Evolutionary conservation across 208 protist genomes (phyloP).

Genomic region (Wallacemonas sp.): DNA sequence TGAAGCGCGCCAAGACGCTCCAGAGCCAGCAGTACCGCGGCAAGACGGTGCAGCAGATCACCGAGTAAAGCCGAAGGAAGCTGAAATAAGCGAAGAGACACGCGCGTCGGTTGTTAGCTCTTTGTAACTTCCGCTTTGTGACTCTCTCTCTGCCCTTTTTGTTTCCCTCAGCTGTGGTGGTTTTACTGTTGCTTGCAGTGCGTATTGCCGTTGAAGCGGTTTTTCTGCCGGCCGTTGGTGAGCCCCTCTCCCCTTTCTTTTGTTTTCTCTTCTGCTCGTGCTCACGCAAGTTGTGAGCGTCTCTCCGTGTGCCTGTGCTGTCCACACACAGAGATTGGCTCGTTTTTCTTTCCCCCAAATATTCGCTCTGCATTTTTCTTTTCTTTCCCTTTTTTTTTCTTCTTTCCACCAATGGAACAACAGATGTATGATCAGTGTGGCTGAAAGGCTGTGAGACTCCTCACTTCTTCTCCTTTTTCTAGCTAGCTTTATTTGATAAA

Average conservation of each 20-base stretch:
- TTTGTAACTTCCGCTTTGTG: not conserved
- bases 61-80: constrained; percentile 44
- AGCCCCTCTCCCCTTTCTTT: too few relatives aligned
- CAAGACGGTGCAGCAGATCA: constrained; percentile 74
- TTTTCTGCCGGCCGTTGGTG: too few relatives aligned
- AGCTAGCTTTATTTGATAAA: not conserved
- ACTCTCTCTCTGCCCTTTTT: not conserved
- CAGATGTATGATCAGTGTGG: too few relatives aligned
- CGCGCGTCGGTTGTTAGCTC: not conserved
- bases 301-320: not conserved
- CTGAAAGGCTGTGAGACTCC: too few relatives aligned
- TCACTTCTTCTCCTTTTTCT: constrained; percentile 2
- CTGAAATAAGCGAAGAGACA: not conserved
- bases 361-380: not conserved
- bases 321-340: not conserved
- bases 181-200: too few relatives aligned
- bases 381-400: constrained; percentile 7
- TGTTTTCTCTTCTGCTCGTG: too few relatives aligned
- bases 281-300: too few relatives aligned
- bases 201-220: too few relatives aligned
- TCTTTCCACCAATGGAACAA: too few relatives aligned
- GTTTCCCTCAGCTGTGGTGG: too few relatives aligned
- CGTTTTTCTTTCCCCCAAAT: constrained; percentile 7
- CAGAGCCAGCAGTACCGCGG: constrained; percentile 79
- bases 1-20: constrained; percentile 68